phyloP scores from a whole-genome alignment of 1,284 basidiomycete species.

The Cryptococcus floricola region DNA sequence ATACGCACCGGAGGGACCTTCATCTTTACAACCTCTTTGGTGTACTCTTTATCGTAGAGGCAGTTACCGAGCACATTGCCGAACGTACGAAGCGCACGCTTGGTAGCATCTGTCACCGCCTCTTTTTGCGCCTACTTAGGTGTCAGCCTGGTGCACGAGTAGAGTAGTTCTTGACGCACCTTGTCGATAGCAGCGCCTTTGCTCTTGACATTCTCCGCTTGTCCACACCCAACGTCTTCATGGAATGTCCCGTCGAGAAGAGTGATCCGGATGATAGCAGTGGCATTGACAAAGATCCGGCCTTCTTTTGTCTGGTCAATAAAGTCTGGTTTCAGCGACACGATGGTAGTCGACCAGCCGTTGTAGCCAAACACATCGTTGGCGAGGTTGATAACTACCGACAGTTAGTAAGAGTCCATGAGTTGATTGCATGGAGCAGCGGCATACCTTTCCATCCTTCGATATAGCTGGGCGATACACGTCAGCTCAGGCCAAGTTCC shows the following conservation, averaged over 20 bases:
- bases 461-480: conserved; percentile 64
- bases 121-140: conserved; percentile 84
- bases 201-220: conserved; percentile 75
- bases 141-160: conserved; percentile 3
- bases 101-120: conserved; percentile 90
- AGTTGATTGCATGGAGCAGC: not conserved
- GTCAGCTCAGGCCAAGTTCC: conserved; percentile 1
- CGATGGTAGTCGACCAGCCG: conserved; percentile 87
- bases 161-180: conserved; percentile 54
- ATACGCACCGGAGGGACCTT: conserved; percentile 69
- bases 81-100: conserved; percentile 85
- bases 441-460: conserved; percentile 80
- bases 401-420: not conserved
- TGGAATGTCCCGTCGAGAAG: conserved; percentile 84
- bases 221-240: conserved; percentile 90
- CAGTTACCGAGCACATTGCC: conserved; percentile 94
- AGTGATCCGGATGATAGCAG: conserved; percentile 80
- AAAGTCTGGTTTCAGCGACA: conserved; percentile 67
- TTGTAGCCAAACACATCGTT: conserved; percentile 99
- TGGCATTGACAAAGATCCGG: conserved; percentile 71
- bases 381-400: conserved; percentile 76
- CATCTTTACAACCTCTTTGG: conserved; percentile 78
- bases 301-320: conserved; percentile 64
- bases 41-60: conserved; percentile 86
- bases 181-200: conserved; percentile 89